phyloP scores from a whole-genome alignment of 2,329 filamentous ascomycete species.

The Falciphora oryzae region DNA sequence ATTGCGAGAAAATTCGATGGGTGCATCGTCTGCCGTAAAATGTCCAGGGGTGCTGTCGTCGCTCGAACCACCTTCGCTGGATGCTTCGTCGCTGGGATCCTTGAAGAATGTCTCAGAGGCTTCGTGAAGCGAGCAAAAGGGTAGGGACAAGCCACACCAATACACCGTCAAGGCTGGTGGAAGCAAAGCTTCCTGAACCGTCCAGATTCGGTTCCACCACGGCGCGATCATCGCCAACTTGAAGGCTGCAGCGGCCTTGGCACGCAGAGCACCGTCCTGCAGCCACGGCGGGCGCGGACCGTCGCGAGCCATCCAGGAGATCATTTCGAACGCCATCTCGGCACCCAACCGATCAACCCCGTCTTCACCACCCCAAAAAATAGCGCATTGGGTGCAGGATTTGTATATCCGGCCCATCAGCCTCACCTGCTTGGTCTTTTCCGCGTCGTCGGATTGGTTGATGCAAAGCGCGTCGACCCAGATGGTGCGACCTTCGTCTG shows the following conservation, averaged over 20 bases:
- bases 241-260: background rate
- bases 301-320: background rate
- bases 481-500: background rate
- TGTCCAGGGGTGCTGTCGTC: background rate
- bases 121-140: background rate
- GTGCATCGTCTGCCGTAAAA: background rate
- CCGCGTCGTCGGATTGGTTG: slow-evolving; percentile 14
- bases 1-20: background rate
- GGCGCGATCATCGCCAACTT: background rate
- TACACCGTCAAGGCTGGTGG: background rate
- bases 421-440: slow-evolving; percentile 13
- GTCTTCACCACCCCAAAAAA: background rate
- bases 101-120: background rate
- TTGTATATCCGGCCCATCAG: slow-evolving; percentile 15
- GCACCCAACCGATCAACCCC: too few species aligned
- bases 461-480: slow-evolving; percentile 18
- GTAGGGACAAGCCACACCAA: background rate
- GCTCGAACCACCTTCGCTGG: background rate
- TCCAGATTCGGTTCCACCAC: background rate
- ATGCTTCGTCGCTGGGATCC: background rate
- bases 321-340: background rate
- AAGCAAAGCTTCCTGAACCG: background rate
- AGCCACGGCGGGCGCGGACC: background rate
- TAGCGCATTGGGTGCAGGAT: background rate
- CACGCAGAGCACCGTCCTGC: background rate